phyloP scores from a whole-genome alignment of 2,329 filamentous ascomycete species.

The Blastomyces emzantsi region DNA sequence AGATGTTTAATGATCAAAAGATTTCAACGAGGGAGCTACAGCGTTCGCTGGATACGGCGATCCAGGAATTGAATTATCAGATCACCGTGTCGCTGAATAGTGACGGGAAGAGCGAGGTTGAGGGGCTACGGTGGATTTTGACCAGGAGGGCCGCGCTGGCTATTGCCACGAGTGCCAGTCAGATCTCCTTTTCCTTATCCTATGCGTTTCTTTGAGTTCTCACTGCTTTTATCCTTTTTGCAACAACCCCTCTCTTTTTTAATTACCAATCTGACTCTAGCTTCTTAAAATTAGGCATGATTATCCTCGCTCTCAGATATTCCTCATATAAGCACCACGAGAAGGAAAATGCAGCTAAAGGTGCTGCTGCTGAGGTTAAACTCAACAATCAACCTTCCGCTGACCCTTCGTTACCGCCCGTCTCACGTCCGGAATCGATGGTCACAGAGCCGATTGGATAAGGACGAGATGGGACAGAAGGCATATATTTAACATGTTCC shows the following conservation, averaged over 20 bases:
- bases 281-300: constrained; percentile 33
- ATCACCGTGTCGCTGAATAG: constrained; percentile 86
- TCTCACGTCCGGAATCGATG: constrained; percentile 6
- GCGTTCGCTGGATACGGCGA: constrained; percentile 71
- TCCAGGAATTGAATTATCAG: constrained; percentile 93
- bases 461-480: no score
- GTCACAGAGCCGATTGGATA: constrained; percentile 13
- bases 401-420: constrained; percentile 4
- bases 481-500: not conserved
- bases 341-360: constrained; percentile 29
- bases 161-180: constrained; percentile 45
- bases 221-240: not conserved
- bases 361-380: constrained; percentile 23
- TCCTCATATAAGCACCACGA: constrained; percentile 33
- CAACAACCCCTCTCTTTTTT: constrained; percentile 2
- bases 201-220: not conserved
- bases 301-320: constrained; percentile 40
- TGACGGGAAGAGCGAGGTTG: constrained; percentile 84
- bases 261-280: constrained; percentile 14
- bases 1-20: constrained; percentile 91
- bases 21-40: constrained; percentile 88
- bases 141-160: constrained; percentile 56
- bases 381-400: not conserved
- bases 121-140: constrained; percentile 79
- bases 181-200: constrained; percentile 18